phyloP scores from a whole-genome alignment of 805 yeast species.

The Vanderwaltozyma yarrowii region DNA sequence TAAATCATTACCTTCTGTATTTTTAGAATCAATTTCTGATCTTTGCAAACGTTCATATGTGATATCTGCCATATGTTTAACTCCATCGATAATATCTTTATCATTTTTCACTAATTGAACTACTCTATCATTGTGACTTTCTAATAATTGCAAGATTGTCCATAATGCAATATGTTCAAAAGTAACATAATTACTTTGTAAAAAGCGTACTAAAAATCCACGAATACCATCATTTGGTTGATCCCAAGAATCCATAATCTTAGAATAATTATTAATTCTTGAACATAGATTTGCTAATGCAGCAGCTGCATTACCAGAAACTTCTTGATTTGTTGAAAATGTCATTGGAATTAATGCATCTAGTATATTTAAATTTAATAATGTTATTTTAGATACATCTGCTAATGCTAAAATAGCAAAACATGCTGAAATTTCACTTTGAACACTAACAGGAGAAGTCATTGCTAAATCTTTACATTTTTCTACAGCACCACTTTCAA shows the following conservation, averaged over 20 bases:
- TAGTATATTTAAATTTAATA: constrained; percentile 73
- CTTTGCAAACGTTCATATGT: constrained; percentile 26
- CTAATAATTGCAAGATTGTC: constrained; percentile 89
- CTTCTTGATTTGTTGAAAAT: constrained; percentile 78
- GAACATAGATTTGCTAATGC: constrained; percentile 94
- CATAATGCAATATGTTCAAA: constrained; percentile 97
- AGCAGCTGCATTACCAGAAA: constrained; percentile 97
- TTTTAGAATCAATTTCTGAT: constrained; percentile 14
- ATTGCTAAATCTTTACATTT: constrained; percentile 84
- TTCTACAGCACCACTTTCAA: constrained; percentile 92
- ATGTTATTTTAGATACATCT: constrained; percentile 80
- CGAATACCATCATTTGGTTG: constrained; percentile 75
- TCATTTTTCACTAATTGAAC: constrained; percentile 44
- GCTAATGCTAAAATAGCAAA: constrained; percentile 94
- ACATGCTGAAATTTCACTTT: constrained; percentile 93
- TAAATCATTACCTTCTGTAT: constrained; percentile 10
- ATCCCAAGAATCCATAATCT: constrained; percentile 70
- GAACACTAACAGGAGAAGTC: constrained; percentile 81
- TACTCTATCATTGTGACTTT: constrained; percentile 65
- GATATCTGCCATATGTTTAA: constrained; percentile 36
- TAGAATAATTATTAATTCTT: constrained; percentile 72
- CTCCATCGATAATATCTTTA: constrained; percentile 42
- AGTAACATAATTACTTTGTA: constrained; percentile 78
- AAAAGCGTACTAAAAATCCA: constrained; percentile 71
- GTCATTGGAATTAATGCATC: constrained; percentile 90